Evolutionary conservation across 805 yeast genomes (phyloP).

Genomic region (Kregervanrija delftensis): DNA sequence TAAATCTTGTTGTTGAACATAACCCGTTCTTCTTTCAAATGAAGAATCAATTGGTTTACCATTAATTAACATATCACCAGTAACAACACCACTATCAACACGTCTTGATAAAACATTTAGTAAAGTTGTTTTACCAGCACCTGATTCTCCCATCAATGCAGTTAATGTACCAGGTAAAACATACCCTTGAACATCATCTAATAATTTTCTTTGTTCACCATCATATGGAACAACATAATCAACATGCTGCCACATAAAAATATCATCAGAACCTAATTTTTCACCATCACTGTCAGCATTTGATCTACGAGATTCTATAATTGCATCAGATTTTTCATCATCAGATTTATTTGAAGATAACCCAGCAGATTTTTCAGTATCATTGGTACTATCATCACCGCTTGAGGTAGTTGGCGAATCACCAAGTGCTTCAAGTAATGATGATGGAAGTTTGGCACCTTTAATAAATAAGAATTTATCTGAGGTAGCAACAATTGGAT

Average conservation of each 20-base stretch:
- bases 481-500: conserved; percentile 24
- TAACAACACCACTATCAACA: conserved; percentile 43
- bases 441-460: conserved; percentile 21
- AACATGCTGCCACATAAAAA: conserved; percentile 58
- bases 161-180: conserved; percentile 50
- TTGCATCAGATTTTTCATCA: conserved; percentile 27
- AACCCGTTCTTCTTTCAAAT: conserved; percentile 48
- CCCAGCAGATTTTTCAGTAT: conserved; percentile 1
- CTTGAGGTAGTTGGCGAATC: conserved; percentile 10
- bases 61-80: conserved; percentile 51
- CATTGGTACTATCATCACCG: conserved; percentile 6
- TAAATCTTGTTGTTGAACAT: conserved; percentile 51
- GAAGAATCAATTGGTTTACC: conserved; percentile 42
- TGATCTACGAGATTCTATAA: conserved; percentile 9
- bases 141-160: conserved; percentile 60
- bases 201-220: conserved; percentile 32
- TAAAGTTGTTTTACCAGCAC: conserved; percentile 58
- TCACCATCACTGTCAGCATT: conserved; percentile 8
- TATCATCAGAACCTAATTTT: conserved; percentile 35
- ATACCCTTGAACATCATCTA: conserved; percentile 39
- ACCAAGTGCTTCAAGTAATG: conserved; percentile 25
- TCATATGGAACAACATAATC: conserved; percentile 48
- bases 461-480: conserved; percentile 28
- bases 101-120: conserved; percentile 48
- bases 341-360: conserved; percentile 10